These are phyloP conservation scores for Trametes cingulata DNA, from an alignment of 768 basidiomycete genomes.

Conservation along the genomic window DNA sequence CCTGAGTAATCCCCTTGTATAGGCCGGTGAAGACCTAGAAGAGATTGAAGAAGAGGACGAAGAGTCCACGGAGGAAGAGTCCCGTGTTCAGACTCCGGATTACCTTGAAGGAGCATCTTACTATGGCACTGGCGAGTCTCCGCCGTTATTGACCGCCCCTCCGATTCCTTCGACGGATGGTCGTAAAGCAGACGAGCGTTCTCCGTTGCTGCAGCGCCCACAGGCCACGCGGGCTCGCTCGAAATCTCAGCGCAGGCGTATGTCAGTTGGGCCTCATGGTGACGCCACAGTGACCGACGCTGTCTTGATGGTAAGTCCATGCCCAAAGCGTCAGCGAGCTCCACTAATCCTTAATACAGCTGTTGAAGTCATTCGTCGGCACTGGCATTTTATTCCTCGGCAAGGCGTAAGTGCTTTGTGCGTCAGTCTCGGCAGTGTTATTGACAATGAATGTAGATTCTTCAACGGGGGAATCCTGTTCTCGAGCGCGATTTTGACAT, in stretches of 20 bases:
- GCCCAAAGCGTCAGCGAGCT: neutral
- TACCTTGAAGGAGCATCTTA: constrained; percentile 12
- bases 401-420: constrained; percentile 66
- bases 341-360: constrained; percentile 41
- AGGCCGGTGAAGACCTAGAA: constrained; percentile 88
- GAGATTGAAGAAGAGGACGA: constrained; percentile 65
- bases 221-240: constrained; percentile 51
- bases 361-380: constrained; percentile 92
- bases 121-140: constrained; percentile 9
- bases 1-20: neutral
- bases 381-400: constrained; percentile 96
- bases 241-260: constrained; percentile 40
- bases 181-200: constrained; percentile 45
- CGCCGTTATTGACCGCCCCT: constrained; percentile 1
- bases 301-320: constrained; percentile 75
- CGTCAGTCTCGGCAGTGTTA: neutral
- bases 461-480: constrained; percentile 95
- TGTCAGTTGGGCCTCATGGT: constrained; percentile 61
- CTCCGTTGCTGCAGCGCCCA: constrained; percentile 52
- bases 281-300: constrained; percentile 92
- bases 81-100: constrained; percentile 13
- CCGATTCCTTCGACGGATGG: constrained; percentile 8
- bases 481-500: constrained; percentile 71
- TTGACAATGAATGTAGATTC: constrained; percentile 54
- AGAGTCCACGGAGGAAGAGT: constrained; percentile 39